Percentiles rank a stretch among this genome's conserved stretches.
These are phyloP conservation scores for Volvariella surrecta DNA, from an alignment of 1,284 basidiomycete genomes.

Conservation along the genomic window DNA sequence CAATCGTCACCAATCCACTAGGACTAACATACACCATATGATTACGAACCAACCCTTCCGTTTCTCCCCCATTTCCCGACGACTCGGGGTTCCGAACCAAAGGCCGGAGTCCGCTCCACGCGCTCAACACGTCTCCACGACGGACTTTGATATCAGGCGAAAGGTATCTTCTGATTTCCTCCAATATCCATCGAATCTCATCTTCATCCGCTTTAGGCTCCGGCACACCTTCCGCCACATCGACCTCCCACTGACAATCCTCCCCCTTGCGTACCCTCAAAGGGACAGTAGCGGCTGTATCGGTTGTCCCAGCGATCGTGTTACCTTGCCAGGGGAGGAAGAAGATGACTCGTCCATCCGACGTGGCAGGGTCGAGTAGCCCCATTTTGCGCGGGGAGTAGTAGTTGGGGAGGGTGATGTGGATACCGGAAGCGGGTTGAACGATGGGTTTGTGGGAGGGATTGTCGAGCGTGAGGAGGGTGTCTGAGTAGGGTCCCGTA, in stretches of 20 bases:
- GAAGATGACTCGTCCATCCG: constrained; percentile 96
- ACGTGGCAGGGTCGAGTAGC: constrained; percentile 90
- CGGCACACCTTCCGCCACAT: too few relatives aligned
- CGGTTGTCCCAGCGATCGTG: constrained; percentile 96
- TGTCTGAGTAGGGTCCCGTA: constrained; percentile 91
- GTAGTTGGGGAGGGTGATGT: constrained; percentile 96
- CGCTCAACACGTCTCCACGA: constrained; percentile 93
- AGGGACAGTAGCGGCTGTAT: too few relatives aligned
- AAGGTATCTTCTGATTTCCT: constrained; percentile 87
- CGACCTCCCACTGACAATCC: too few relatives aligned
- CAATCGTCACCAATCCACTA: constrained; percentile 87
- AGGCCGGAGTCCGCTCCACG: constrained; percentile 91
- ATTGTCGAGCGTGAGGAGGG: constrained; percentile 82
- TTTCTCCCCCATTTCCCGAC: constrained; percentile 63
- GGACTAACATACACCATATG: constrained; percentile 88
- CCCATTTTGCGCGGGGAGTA: constrained; percentile 96
- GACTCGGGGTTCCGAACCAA: constrained; percentile 82
- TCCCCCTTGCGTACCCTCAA: constrained; percentile 64
- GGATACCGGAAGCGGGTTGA: constrained; percentile 87
- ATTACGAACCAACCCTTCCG: constrained; percentile 87
- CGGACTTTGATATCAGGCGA: constrained; percentile 90
- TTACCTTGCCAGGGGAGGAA: constrained; percentile 99
- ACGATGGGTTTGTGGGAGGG: constrained; percentile 82
- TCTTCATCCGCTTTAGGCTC: constrained; percentile 87
- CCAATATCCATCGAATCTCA: constrained; percentile 95